Percentiles rank a stretch among this genome's conserved stretches.
Evolutionary conservation across 2,329 filamentous ascomycete species (phyloP).

Genomic region (Geosmithia putterillii): DNA sequence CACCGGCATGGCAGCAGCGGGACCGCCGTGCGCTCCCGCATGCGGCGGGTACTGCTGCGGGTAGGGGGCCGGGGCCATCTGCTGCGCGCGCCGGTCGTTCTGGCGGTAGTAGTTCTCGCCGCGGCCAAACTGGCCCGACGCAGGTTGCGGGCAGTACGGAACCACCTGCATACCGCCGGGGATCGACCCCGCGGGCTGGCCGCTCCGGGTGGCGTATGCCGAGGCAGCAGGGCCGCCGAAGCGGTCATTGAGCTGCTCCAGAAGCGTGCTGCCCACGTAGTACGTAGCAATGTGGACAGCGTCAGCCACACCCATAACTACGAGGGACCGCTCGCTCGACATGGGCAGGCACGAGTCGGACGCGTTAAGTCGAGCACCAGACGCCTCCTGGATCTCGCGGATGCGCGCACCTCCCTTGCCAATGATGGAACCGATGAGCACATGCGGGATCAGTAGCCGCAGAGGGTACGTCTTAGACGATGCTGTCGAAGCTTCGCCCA

Average conservation of each 20-base stretch:
- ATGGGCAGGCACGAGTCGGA: constrained; percentile 90
- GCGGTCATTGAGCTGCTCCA: constrained; percentile 92
- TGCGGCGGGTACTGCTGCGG: constrained; percentile 56
- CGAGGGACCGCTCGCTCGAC: constrained; percentile 93
- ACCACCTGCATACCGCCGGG: constrained; percentile 98
- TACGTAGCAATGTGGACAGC: constrained; percentile 98
- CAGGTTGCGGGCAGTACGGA: constrained; percentile 90
- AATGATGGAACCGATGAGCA: constrained; percentile 97
- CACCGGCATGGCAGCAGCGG: constrained; percentile 57
- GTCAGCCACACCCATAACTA: constrained; percentile 94
- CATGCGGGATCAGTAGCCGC: constrained; percentile 87
- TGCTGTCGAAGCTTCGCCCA: constrained; percentile 76
- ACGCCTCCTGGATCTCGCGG: constrained; percentile 96
- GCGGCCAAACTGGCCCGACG: constrained; percentile 83
- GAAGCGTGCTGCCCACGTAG: constrained; percentile 94
- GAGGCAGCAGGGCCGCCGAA: constrained; percentile 94
- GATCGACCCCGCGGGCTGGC: constrained; percentile 83
- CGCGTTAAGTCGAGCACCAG: constrained; percentile 88
- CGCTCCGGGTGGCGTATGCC: constrained; percentile 92
- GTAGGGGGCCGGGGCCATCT: constrained; percentile 50
- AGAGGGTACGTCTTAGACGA: constrained; percentile 97
- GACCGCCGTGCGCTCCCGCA: constrained; percentile 43
- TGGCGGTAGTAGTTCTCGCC: constrained; percentile 72
- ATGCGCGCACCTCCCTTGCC: constrained; percentile 94
- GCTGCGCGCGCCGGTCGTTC: constrained; percentile 49